Conservation (phyloP, 2,329 filamentous ascomycete genomes). For the Raffaelea deltoideospora region DNA sequence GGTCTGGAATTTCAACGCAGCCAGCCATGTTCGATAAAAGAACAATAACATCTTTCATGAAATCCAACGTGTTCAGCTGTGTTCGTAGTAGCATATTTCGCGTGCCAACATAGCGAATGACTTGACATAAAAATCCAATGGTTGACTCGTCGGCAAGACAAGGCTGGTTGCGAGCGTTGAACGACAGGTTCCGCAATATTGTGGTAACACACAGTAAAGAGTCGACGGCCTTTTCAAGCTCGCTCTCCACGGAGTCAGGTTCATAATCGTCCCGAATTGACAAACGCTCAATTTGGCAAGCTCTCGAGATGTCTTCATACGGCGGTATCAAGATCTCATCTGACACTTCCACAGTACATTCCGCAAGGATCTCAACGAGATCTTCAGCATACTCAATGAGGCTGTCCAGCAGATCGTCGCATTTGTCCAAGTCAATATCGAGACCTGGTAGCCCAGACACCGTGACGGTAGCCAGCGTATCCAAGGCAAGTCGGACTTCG, state of each 20-base stretch:
- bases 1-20: conserved; percentile 63
- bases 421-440: conserved; percentile 52
- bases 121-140: conserved; percentile 67
- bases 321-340: conserved; percentile 70
- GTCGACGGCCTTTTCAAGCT: conserved; percentile 75
- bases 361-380: conserved; percentile 69
- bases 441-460: conserved; percentile 50
- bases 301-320: conserved; percentile 76
- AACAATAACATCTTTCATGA: conserved; percentile 90
- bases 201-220: conserved; percentile 81
- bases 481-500: conserved; percentile 80
- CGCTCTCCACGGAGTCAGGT: conserved; percentile 64
- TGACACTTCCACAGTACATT: conserved; percentile 71
- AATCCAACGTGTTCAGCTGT: conserved; percentile 75
- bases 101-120: conserved; percentile 78
- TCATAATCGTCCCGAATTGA: conserved; percentile 55
- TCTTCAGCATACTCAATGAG: conserved; percentile 84
- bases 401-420: conserved; percentile 78
- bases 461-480: conserved; percentile 58
- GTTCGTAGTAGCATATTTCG: conserved; percentile 74
- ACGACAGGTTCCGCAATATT: conserved; percentile 84
- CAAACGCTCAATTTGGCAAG: conserved; percentile 60
- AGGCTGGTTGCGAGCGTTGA: conserved; percentile 58
- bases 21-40: conserved; percentile 81
- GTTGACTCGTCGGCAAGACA: conserved; percentile 62